phyloP scores from a whole-genome alignment of 805 yeast species.

The Tanozyma kutaoensis region DNA sequence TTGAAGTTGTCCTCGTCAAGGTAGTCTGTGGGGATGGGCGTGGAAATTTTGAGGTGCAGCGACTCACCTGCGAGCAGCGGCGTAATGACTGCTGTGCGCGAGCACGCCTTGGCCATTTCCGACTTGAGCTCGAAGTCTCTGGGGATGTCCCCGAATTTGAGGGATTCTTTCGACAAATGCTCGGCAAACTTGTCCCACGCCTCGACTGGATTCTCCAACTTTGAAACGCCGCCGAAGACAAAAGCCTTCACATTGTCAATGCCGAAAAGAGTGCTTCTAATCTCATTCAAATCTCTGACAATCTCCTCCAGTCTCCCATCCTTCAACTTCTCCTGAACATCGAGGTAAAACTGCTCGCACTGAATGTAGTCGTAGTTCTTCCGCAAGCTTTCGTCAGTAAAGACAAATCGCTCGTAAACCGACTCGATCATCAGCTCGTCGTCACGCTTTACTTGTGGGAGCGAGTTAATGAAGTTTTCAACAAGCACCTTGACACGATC shows the following conservation, averaged over 20 bases:
- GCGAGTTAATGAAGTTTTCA: constrained; percentile 44
- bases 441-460: constrained; percentile 51
- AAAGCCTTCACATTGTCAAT: constrained; percentile 52
- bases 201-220: constrained; percentile 40
- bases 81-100: constrained; percentile 48
- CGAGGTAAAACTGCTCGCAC: constrained; percentile 44
- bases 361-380: constrained; percentile 53
- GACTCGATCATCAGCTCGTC: constrained; percentile 58
- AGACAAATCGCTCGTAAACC: constrained; percentile 37
- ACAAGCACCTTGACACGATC: constrained; percentile 54
- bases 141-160: constrained; percentile 27
- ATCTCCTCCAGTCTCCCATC: constrained; percentile 39
- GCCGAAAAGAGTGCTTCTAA: constrained; percentile 39
- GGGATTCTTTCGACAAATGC: constrained; percentile 7
- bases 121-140: constrained; percentile 42
- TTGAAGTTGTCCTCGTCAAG: constrained; percentile 46
- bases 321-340: constrained; percentile 31
- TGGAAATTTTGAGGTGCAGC: constrained; percentile 46
- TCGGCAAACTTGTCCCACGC: constrained; percentile 38
- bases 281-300: constrained; percentile 33
- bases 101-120: constrained; percentile 37
- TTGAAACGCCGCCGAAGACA: constrained; percentile 54
- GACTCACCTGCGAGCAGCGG: constrained; percentile 90
- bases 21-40: constrained; percentile 43
- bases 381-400: constrained; percentile 47